Base-by-base conservation (phyloP, 1,139 yeast genomes). In the Diutina sp. region DNA sequence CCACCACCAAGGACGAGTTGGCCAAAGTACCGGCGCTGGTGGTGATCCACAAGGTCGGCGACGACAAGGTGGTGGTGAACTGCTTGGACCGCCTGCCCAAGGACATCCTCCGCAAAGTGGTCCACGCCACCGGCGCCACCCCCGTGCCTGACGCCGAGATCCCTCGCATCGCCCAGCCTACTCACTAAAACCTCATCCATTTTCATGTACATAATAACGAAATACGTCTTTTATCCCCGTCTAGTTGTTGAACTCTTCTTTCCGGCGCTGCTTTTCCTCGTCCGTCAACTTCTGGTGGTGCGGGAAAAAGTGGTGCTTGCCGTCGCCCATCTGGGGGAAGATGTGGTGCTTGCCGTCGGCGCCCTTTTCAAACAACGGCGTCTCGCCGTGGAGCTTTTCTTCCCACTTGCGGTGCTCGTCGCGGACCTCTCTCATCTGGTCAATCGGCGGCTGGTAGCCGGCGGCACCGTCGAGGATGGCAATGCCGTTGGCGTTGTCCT, bases 1-100 rank as follows among this genome's bases (percentile, higher is more conserved):
- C 82, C 57, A 69, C 67, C 32, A 71, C 69, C 55, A 72, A 70
- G 58, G 66, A 65, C 55, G 71, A 75, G 46, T 77, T 76, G 45
- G 73, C 71, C 52, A 67, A 72, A 55, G 74, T 80, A 59, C 87
- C 87, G 0, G 76, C 82, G 25, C 69, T 67, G 58, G 64, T 76
- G 41, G 65, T 69, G 21, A 67, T 74, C 12, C 72, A 72, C 60
- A 57, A 59, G 12, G 64, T 64, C 51, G 62, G 61, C 9, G 62
- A 61, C 21, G 52, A 55, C 2, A 47, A 55, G 18, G 14, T 32
- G 14, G 56, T 55, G n/a, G 35, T 61, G 44, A 58, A 58, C 32
- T 61, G 63, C 28, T 21, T 55, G 32, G 25, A 29, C 47, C 46
- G 45, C 52, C 60, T 63, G 44, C 61, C 66, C 30, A 56, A 59